Conservation (phyloP, 2,329 filamentous ascomycete genomes). For the Coniochaeta sp. region DNA sequence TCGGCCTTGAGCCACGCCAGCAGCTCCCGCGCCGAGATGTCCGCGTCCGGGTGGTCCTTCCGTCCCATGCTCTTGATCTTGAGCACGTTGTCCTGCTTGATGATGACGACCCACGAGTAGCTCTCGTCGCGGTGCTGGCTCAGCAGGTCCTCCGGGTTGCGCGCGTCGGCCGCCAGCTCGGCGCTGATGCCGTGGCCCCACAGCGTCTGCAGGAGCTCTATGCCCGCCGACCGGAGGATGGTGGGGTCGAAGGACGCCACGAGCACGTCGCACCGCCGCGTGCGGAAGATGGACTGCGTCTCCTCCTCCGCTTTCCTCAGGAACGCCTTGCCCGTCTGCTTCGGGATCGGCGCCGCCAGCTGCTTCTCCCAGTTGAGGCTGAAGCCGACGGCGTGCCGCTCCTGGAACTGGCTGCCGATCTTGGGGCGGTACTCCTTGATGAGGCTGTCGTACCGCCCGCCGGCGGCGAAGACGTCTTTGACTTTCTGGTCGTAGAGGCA, state of each 20-base stretch:
- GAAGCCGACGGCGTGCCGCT: slow-evolving; percentile 83
- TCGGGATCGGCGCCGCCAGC: slow-evolving; percentile 58
- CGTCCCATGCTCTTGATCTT: slow-evolving; percentile 74
- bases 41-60: slow-evolving; percentile 68
- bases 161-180: slow-evolving; percentile 75
- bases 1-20: slow-evolving; percentile 75
- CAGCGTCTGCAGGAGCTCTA: slow-evolving; percentile 70
- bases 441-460: slow-evolving; percentile 85
- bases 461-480: slow-evolving; percentile 83
- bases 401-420: slow-evolving; percentile 51
- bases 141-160: slow-evolving; percentile 72
- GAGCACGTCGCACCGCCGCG: slow-evolving; percentile 75
- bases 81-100: slow-evolving; percentile 70
- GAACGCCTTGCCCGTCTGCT: slow-evolving; percentile 45
- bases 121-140: slow-evolving; percentile 68
- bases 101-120: slow-evolving; percentile 82
- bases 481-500: slow-evolving; percentile 82
- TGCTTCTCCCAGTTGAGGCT: slow-evolving; percentile 82
- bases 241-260: slow-evolving; percentile 80
- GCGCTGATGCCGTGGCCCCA: slow-evolving; percentile 83
- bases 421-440: slow-evolving; percentile 77
- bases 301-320: slow-evolving; percentile 66
- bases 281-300: slow-evolving; percentile 48
- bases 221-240: slow-evolving; percentile 65
- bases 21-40: slow-evolving; percentile 67